These are phyloP conservation scores for Populus hybrid DNA, from an alignment of 441 rosid genomes.

Conservation along the genomic window DNA sequence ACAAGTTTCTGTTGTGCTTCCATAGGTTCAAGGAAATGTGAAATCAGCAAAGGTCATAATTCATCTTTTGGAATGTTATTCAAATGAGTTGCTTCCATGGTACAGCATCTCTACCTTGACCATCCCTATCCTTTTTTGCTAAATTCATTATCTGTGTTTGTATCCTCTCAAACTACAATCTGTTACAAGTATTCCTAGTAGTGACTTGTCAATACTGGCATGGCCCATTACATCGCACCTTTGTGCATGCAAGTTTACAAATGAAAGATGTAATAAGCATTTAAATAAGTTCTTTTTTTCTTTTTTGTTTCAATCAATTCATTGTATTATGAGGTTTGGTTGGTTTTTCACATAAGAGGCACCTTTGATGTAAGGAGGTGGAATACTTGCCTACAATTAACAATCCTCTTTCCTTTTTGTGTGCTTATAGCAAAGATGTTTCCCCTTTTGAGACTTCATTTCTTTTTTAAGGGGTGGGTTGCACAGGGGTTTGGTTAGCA, in stretches of 20 bases:
- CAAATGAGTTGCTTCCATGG: slow-evolving; percentile 74
- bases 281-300: not conserved
- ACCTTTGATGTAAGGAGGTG: not conserved
- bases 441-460: not conserved
- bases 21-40: slow-evolving; percentile 56
- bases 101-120: slow-evolving; percentile 29
- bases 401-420: not conserved
- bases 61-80: slow-evolving; percentile 74
- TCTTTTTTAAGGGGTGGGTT: not conserved
- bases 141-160: slow-evolving; percentile 2
- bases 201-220: not conserved
- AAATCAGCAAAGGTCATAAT: slow-evolving; percentile 41
- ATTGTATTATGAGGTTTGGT: not conserved
- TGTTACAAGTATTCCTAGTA: slow-evolving; percentile 1
- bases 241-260: not conserved
- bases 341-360: not conserved
- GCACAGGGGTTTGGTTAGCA: not conserved
- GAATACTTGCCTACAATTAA: not conserved
- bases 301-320: not conserved
- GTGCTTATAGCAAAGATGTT: not conserved
- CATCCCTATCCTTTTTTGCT: slow-evolving; percentile 7
- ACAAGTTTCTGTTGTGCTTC: slow-evolving; percentile 18
- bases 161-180: not conserved
- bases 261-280: not conserved
- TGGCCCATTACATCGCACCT: not conserved